Percentiles rank a stretch among this genome's conserved stretches.
These are phyloP conservation scores for Cercospora zeina DNA, from an alignment of 2,329 filamentous ascomycete genomes.

Conservation along the genomic window DNA sequence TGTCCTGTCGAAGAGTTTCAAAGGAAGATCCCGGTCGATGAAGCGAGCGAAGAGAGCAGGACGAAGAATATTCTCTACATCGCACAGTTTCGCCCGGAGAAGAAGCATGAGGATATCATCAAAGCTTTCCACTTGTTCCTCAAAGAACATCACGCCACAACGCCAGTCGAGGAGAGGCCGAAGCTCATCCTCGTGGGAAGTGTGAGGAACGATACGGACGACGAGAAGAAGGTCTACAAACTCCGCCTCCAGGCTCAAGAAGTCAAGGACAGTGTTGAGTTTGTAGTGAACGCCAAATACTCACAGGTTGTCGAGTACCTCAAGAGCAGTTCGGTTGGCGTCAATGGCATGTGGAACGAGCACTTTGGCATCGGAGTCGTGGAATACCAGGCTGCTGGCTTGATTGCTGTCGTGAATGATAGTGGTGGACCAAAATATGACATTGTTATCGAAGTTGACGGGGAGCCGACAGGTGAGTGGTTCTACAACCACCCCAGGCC, in stretches of 20 bases:
- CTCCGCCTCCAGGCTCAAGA: conserved; percentile 80
- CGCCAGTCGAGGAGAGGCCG: conserved; percentile 44
- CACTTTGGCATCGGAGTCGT: conserved; percentile 98
- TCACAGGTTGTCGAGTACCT: conserved; percentile 80
- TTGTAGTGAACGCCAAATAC: conserved; percentile 89
- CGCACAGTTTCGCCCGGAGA: conserved; percentile 95
- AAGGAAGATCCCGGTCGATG: conserved; percentile 68
- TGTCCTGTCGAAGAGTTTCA: conserved; percentile 86
- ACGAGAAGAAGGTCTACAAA: conserved; percentile 82
- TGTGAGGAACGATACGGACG: conserved; percentile 74
- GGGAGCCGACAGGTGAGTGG: conserved; percentile 68
- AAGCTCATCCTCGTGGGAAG: conserved; percentile 84
- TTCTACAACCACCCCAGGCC: not conserved
- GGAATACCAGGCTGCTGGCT: conserved; percentile 92
- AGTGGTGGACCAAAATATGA: conserved; percentile 91
- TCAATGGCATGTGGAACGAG: conserved; percentile 99
- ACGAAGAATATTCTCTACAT: conserved; percentile 82
- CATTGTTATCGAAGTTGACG: conserved; percentile 81
- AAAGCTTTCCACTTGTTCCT: conserved; percentile 79
- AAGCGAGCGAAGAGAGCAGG: conserved; percentile 66
- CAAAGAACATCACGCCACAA: conserved; percentile 52
- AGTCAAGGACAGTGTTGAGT: conserved; percentile 80
- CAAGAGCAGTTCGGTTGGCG: conserved; percentile 73
- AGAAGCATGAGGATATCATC: conserved; percentile 87
- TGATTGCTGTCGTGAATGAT: conserved; percentile 90